phyloP scores from a whole-genome alignment of 78 protist species.

The Anaeramoeba ignava region DNA sequence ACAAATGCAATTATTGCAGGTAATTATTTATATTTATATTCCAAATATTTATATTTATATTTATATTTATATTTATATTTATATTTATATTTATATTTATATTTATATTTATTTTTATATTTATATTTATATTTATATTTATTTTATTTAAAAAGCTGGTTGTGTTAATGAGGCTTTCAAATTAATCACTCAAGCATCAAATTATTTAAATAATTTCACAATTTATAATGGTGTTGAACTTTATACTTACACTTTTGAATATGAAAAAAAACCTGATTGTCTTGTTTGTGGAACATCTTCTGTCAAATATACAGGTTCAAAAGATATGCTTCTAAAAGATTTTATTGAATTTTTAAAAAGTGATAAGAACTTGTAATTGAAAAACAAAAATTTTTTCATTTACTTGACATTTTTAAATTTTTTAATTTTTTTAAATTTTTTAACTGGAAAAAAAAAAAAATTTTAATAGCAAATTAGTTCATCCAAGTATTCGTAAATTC shows the following conservation, averaged over 20 bases:
- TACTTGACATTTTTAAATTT: too few relatives aligned
- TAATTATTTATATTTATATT: background rate
- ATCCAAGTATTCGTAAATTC: too few relatives aligned
- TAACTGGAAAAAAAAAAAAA: too few relatives aligned
- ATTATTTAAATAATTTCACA: background rate
- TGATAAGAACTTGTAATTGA: background rate
- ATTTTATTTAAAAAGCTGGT: slow-evolving; percentile 48
- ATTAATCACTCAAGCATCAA: slow-evolving; percentile 43
- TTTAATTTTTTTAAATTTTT: too few relatives aligned
- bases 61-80: background rate
- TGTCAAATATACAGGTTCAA: background rate
- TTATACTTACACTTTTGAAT: slow-evolving; percentile 5
- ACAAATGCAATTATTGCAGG: slow-evolving; percentile 93
- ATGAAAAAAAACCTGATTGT: slow-evolving; percentile 7
- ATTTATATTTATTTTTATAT: background rate
- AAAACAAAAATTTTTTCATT: too few relatives aligned
- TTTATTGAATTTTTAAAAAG: background rate
- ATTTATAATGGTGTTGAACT: slow-evolving; percentile 2
- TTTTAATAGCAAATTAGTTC: too few relatives aligned
- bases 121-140: background rate
- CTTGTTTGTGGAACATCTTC: background rate
- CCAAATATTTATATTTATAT: background rate
- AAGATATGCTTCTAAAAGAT: background rate
- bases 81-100: background rate
- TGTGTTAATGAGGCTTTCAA: slow-evolving; percentile 77